A percentile compares a stretch with the other conserved stretches of the same genome.
Conservation (phyloP, 352 stramenopile species). For the Pythium aphanidermatum region DNA sequence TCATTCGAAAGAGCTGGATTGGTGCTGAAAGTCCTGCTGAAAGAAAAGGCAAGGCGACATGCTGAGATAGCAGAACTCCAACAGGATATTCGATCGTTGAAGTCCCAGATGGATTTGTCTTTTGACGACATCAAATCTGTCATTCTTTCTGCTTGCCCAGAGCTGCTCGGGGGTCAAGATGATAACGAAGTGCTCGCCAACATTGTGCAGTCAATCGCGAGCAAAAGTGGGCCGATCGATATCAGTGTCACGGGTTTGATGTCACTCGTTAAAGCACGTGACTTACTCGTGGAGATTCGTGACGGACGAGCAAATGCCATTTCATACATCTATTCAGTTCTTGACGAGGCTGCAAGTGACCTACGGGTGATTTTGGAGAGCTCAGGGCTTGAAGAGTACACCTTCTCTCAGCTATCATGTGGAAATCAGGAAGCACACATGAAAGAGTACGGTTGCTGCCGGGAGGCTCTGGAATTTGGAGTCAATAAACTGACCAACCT, state of each 20-base stretch:
- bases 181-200: neutral
- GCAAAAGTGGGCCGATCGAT: constrained; percentile 40
- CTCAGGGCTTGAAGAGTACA: constrained; percentile 12
- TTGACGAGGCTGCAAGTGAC: constrained; percentile 47
- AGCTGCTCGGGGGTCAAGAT: no score
- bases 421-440: constrained; percentile 16
- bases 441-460: constrained; percentile 21
- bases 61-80: constrained; percentile 42
- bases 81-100: constrained; percentile 33
- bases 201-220: constrained; percentile 27
- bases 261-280: constrained; percentile 19
- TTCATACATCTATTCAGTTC: constrained; percentile 30
- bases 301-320: constrained; percentile 34
- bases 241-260: constrained; percentile 33
- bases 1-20: constrained; percentile 30
- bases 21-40: constrained; percentile 39
- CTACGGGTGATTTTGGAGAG: no score
- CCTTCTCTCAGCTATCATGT: no score
- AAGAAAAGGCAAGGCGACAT: constrained; percentile 58
- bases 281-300: constrained; percentile 34
- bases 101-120: constrained; percentile 37
- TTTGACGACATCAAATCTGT: constrained; percentile 33
- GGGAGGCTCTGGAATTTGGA: constrained; percentile 26
- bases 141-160: no score
- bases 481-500: constrained; percentile 27